A percentile compares a stretch with the other conserved stretches of the same genome.
These are phyloP conservation scores for Carex scoparia DNA, from an alignment of 176 grass and related monocot genomes.

Conservation along the genomic window DNA sequence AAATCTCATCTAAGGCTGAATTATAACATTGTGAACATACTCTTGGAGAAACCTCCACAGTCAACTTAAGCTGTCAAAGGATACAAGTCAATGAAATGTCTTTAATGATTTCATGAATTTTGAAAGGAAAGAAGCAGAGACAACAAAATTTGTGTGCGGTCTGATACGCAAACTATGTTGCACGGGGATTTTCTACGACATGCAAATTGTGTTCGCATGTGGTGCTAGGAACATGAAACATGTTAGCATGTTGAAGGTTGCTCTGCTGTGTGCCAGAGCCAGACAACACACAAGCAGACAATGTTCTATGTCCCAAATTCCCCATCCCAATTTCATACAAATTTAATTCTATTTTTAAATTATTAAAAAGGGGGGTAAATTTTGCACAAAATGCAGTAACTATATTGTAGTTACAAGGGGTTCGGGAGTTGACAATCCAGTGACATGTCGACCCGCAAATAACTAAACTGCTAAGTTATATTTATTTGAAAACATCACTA, in stretches of 20 bases:
- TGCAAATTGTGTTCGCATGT: background rate
- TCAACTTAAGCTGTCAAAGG: slow-evolving; percentile 67
- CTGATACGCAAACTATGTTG: background rate
- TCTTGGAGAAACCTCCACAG: slow-evolving; percentile 70
- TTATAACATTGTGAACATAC: slow-evolving; percentile 66
- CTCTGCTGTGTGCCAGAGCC: too few species aligned
- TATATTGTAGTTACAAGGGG: background rate
- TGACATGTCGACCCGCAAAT: background rate
- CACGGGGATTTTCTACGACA: background rate
- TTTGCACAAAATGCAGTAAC: background rate
- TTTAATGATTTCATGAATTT: background rate
- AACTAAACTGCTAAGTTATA: background rate
- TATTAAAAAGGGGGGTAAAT: background rate
- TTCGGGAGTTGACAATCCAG: background rate
- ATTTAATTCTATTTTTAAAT: background rate
- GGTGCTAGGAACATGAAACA: background rate
- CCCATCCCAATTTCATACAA: background rate
- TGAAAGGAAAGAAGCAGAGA: background rate
- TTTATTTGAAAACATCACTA: background rate
- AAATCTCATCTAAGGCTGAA: slow-evolving; percentile 49
- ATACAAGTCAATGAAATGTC: background rate
- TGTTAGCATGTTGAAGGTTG: background rate
- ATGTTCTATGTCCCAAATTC: background rate
- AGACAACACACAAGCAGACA: background rate
- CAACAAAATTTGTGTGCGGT: background rate